phyloP scores from a whole-genome alignment of 345 rosid species.

The Brassica napus region Da-Ae NC_063440.1:4278501-4279000 shows the following conservation, averaged over 20 bases:
- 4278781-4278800: not conserved
- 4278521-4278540: conserved; percentile 1
- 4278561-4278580: not conserved
- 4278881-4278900: not conserved
- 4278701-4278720: not conserved
- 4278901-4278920: conserved; percentile 3
- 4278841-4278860: not conserved
- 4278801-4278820: not conserved
- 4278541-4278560: not conserved
- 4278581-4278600: not conserved
- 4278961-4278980: not conserved
- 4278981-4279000: not conserved
- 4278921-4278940: not conserved
- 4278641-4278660: not conserved
- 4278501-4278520: not conserved
- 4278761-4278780: not conserved
- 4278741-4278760: not conserved
- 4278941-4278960: conserved; percentile 25
- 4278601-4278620: not conserved
- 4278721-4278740: not conserved
- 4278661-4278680: not conserved
- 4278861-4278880: not conserved
- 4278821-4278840: not conserved
- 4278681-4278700: not conserved
- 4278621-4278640: not conserved